Percentiles rank a stretch among this genome's conserved stretches.
These are phyloP conservation scores for Boletus bicolor DNA, from an alignment of 768 basidiomycete genomes.

Conservation along the genomic window DNA sequence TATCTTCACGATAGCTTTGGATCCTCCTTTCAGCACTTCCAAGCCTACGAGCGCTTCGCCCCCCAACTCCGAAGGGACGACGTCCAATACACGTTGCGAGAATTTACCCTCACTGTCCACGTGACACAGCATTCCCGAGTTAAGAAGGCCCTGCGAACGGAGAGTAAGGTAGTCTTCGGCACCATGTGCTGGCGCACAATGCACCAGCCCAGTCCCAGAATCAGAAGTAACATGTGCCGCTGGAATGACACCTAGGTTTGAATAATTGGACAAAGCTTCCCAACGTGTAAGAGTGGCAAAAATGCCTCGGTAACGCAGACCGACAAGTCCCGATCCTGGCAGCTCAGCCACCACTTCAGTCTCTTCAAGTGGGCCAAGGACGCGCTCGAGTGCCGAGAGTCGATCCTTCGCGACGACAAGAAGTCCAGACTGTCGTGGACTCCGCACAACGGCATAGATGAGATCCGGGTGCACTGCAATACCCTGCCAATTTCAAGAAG, in stretches of 20 bases:
- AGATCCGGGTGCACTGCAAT: conserved; percentile 81
- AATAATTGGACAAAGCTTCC: background rate
- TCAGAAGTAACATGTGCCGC: conserved; percentile 77
- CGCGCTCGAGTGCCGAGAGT: conserved; percentile 32
- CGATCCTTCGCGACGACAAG: conserved; percentile 54
- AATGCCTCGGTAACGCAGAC: conserved; percentile 55
- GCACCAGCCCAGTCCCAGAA: conserved; percentile 94
- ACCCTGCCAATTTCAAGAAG: conserved; percentile 49
- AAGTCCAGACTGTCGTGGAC: conserved; percentile 25
- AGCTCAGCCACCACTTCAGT: conserved; percentile 22
- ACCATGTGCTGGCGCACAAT: conserved; percentile 94
- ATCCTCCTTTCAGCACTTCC: conserved; percentile 72
- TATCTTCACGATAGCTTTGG: conserved; percentile 59
- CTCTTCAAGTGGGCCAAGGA: conserved; percentile 23
- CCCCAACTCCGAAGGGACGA: conserved; percentile 35
- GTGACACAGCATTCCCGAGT: conserved; percentile 64
- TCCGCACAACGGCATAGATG: conserved; percentile 54
- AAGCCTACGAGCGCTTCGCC: conserved; percentile 62
- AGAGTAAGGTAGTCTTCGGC: conserved; percentile 86
- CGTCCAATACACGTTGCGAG: conserved; percentile 51
- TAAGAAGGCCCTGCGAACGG: conserved; percentile 51
- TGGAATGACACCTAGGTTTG: conserved; percentile 49
- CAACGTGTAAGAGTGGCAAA: conserved; percentile 41
- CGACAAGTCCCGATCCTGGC: conserved; percentile 50
- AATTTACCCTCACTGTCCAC: conserved; percentile 78